These are phyloP conservation scores for Sugiyamaella xylanicola DNA, from an alignment of 1,139 yeast species.

Conservation along the genomic window DNA sequence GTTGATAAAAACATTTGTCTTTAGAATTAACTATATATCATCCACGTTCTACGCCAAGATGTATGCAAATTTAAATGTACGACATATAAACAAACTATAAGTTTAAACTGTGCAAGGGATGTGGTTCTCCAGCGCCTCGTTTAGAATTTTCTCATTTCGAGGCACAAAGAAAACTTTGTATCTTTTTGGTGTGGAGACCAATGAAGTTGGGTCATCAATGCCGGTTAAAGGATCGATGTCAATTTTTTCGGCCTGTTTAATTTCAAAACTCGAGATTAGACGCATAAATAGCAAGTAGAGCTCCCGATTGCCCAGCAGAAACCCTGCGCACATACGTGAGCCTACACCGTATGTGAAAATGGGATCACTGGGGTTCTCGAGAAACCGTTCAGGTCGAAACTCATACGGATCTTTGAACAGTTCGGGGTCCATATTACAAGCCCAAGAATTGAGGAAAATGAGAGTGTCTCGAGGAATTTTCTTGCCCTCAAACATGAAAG, in stretches of 20 bases:
- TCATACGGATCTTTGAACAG: conserved; percentile 50
- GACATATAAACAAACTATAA: neutral
- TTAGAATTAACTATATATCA: no score
- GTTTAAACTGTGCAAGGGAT: conserved; percentile 13
- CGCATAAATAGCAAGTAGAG: conserved; percentile 52
- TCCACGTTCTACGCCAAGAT: no score
- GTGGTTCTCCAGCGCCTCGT: conserved; percentile 17
- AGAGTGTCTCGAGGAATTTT: conserved; percentile 57
- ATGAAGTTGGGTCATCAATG: conserved; percentile 28
- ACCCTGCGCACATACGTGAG: conserved; percentile 67
- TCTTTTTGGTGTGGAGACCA: conserved; percentile 31
- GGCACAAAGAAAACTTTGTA: conserved; percentile 31
- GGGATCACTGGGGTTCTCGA: conserved; percentile 42
- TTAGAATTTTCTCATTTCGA: conserved; percentile 23
- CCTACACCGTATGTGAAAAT: conserved; percentile 73
- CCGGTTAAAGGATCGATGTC: conserved; percentile 33
- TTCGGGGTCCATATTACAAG: conserved; percentile 64
- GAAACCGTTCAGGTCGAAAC: conserved; percentile 62
- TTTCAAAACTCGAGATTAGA: conserved; percentile 45
- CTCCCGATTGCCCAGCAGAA: conserved; percentile 60
- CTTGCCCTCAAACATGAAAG: conserved; percentile 45
- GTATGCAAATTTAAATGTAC: neutral
- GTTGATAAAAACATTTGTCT: no score
- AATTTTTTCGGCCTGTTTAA: conserved; percentile 33
- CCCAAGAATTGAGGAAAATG: conserved; percentile 65